These are phyloP conservation scores for Micractinium sp. DNA, from an alignment of 139 green algal species.

Conservation along the genomic window DNA sequence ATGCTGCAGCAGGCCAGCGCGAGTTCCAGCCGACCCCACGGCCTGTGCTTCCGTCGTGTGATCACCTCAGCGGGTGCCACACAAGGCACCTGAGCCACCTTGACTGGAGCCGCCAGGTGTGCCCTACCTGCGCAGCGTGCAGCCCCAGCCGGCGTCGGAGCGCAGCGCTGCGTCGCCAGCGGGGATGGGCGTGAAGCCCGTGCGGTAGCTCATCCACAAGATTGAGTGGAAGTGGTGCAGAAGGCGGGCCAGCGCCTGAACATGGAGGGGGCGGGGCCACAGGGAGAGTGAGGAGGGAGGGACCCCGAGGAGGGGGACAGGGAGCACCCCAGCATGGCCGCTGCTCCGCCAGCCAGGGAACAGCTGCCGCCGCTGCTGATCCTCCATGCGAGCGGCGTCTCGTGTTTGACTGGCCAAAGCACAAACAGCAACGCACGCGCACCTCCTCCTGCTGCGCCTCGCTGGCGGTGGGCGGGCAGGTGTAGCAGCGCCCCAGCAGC, in stretches of 20 bases:
- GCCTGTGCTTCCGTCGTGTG: no score
- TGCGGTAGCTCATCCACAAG: constrained; percentile 46
- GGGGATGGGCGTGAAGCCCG: constrained; percentile 32
- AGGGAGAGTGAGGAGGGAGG: no score
- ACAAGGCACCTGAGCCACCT: no score
- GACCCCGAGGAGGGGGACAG: neutral
- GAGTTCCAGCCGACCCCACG: no score
- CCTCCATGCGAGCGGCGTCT: no score
- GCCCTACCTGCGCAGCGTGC: constrained; percentile 78
- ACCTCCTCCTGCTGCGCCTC: constrained; percentile 24
- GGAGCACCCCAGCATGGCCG: neutral
- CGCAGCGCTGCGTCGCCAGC: constrained; percentile 50
- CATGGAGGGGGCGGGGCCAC: neutral
- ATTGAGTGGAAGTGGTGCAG: constrained; percentile 46
- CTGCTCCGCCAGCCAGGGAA: neutral
- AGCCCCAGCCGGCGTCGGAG: constrained; percentile 92
- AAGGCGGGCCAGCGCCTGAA: constrained; percentile 36
- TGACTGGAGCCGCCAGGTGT: no score
- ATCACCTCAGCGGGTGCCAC: no score
- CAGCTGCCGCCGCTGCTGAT: no score
- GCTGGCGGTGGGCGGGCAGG: neutral
- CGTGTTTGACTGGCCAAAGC: no score
- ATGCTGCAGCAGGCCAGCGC: no score
- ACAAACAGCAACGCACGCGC: neutral
- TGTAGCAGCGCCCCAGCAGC: constrained; percentile 36